These are phyloP conservation scores for Septoria linicola DNA, from an alignment of 2,329 filamentous ascomycete species.

Conservation along the genomic window DNA sequence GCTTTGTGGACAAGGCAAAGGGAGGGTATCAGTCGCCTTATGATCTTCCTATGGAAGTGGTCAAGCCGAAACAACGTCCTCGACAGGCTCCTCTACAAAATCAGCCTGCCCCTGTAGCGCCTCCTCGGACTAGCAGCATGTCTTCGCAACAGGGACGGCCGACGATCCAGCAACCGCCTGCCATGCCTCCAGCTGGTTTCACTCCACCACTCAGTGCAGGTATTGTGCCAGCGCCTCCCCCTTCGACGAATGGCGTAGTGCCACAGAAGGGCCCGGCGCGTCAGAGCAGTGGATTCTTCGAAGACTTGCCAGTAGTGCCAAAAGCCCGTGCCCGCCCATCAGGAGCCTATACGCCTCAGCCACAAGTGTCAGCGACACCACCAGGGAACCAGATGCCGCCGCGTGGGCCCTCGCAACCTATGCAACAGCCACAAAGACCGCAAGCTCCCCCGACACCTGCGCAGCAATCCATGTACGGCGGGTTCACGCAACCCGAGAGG, in stretches of 20 bases:
- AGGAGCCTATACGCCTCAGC: slow-evolving; percentile 32
- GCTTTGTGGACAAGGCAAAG: slow-evolving; percentile 87
- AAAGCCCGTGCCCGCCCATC: slow-evolving; percentile 41
- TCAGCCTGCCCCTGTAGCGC: slow-evolving; percentile 46
- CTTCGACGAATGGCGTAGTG: slow-evolving; percentile 14
- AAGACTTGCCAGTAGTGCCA: slow-evolving; percentile 47
- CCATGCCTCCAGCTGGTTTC: slow-evolving; percentile 24
- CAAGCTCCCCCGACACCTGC: slow-evolving; percentile 27
- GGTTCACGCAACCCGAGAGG: slow-evolving; percentile 44
- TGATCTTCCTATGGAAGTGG: slow-evolving; percentile 86
- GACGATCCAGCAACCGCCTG: slow-evolving; percentile 11
- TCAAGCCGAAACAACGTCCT: slow-evolving; percentile 62
- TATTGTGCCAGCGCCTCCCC: slow-evolving; percentile 21
- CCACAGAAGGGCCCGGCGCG: slow-evolving; percentile 14
- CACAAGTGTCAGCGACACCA: slow-evolving; percentile 17
- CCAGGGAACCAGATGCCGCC: slow-evolving; percentile 19
- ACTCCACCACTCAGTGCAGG: slow-evolving; percentile 46
- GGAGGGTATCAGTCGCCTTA: slow-evolving; percentile 93
- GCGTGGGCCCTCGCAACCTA: slow-evolving; percentile 19
- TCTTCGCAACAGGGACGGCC: slow-evolving; percentile 18
- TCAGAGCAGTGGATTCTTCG: slow-evolving; percentile 48
- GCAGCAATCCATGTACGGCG: slow-evolving; percentile 30
- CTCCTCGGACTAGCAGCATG: slow-evolving; percentile 60
- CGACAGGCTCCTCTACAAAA: slow-evolving; percentile 32
- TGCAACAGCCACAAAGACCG: slow-evolving; percentile 22